Conservation (phyloP, 148 eudicot genomes). For the Rheum nobile region DNA sequence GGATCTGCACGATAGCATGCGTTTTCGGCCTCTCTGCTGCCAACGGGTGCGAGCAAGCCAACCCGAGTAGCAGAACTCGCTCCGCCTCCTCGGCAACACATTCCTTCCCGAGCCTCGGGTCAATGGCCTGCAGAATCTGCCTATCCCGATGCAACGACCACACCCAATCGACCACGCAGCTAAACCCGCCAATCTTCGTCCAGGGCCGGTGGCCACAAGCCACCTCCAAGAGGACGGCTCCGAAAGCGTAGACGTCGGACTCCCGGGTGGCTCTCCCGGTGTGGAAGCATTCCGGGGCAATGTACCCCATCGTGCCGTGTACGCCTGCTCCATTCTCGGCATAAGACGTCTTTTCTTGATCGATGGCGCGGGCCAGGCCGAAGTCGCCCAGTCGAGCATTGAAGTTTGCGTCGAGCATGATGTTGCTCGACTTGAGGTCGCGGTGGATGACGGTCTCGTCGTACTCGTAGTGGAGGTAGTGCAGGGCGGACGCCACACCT, state of each 20-base stretch:
- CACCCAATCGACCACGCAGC: constrained; percentile 58
- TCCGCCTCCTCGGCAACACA: constrained; percentile 45
- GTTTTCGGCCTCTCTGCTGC: constrained; percentile 55
- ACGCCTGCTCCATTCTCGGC: constrained; percentile 57
- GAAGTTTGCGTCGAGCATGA: constrained; percentile 68
- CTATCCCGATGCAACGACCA: constrained; percentile 68
- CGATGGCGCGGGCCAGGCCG: constrained; percentile 76
- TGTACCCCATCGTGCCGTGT: constrained; percentile 70
- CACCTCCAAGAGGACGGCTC: constrained; percentile 58
- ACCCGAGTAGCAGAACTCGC: constrained; percentile 47
- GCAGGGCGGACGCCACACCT: constrained; percentile 43
- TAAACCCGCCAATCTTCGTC: constrained; percentile 35
- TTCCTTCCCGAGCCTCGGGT: constrained; percentile 33
- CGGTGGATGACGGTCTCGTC: constrained; percentile 74
- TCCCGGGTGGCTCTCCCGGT: constrained; percentile 68
- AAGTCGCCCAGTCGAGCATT: constrained; percentile 85
- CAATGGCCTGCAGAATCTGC: constrained; percentile 40
- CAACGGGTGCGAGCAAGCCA: constrained; percentile 69
- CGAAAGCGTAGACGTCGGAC: constrained; percentile 67
- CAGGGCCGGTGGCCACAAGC: constrained; percentile 57
- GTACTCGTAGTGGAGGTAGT: constrained; percentile 60
- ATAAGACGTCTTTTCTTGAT: constrained; percentile 51
- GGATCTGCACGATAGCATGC: constrained; percentile 36
- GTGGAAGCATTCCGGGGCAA: constrained; percentile 82
- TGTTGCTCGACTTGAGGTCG: constrained; percentile 80